Conservation (phyloP, 1,284 basidiomycete genomes). For the Wolfiporia cocos region DNA sequence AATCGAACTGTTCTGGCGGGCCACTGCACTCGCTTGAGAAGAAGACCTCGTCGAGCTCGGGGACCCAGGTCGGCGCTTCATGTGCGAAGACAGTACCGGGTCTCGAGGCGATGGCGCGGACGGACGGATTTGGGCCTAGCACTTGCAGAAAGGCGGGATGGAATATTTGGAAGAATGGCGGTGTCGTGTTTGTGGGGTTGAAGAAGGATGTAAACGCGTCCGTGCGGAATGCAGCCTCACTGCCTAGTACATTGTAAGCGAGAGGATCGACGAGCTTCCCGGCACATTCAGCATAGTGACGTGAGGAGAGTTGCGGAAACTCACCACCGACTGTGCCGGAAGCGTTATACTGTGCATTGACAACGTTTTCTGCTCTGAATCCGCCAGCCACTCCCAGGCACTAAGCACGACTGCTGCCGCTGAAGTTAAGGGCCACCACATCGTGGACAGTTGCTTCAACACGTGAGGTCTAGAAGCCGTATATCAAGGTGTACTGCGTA, state of each 20-base stretch:
- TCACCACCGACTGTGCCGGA: no score
- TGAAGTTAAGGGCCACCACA: no score
- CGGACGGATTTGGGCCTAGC: slow-evolving; percentile 51
- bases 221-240: slow-evolving; percentile 24
- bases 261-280: slow-evolving; percentile 28
- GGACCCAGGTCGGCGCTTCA: slow-evolving; percentile 63
- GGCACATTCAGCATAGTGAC: no score
- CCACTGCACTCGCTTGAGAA: slow-evolving; percentile 43
- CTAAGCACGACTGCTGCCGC: no score
- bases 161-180: slow-evolving; percentile 70
- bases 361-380: no score
- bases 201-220: slow-evolving; percentile 21
- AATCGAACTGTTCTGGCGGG: slow-evolving; percentile 33
- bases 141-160: slow-evolving; percentile 52
- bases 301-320: no score
- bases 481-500: no score
- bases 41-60: slow-evolving; percentile 51
- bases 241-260: slow-evolving; percentile 26
- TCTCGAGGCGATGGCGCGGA: slow-evolving; percentile 52
- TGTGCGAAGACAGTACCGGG: slow-evolving; percentile 66
- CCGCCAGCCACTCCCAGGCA: no score
- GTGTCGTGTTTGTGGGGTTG: slow-evolving; percentile 35
- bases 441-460: no score
- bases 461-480: no score
- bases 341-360: no score